A percentile compares a stretch with the other conserved stretches of the same genome.
Conservation (phyloP, 1,284 basidiomycete genomes). For the Sutorius eximius region DNA sequence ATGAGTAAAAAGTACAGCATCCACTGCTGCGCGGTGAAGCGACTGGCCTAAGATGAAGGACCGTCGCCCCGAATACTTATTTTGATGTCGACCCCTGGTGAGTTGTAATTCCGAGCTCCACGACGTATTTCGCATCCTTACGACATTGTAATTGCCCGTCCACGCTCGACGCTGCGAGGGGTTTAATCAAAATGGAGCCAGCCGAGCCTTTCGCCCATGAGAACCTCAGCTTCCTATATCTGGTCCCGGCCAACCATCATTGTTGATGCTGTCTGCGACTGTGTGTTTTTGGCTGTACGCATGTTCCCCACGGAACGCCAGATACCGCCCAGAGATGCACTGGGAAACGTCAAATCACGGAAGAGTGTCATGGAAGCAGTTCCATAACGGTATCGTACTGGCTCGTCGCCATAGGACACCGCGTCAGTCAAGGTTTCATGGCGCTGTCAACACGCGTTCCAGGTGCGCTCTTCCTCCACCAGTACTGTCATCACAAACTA, state of each 20-base stretch:
- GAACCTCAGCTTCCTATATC: slow-evolving; percentile 22
- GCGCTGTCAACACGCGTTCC: slow-evolving; percentile 33
- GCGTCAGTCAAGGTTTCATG: slow-evolving; percentile 37
- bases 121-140: slow-evolving; percentile 22
- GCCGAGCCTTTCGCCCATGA: slow-evolving; percentile 17
- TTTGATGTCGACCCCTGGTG: slow-evolving; percentile 9
- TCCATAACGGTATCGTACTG: slow-evolving; percentile 27
- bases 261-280: slow-evolving; percentile 3
- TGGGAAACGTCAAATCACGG: slow-evolving; percentile 29
- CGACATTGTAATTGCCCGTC: slow-evolving; percentile 14
- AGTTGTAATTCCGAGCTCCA: slow-evolving; percentile 20
- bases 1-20: slow-evolving; percentile 14
- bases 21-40: slow-evolving; percentile 12
- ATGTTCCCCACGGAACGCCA: slow-evolving; percentile 23
- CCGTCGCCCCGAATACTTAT: slow-evolving; percentile 11
- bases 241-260: slow-evolving; percentile 7
- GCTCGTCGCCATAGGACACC: slow-evolving; percentile 32
- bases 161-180: slow-evolving; percentile 15
- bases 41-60: slow-evolving; percentile 19
- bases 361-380: slow-evolving; percentile 27
- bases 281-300: slow-evolving; percentile 1
- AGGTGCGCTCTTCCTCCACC: slow-evolving; percentile 32
- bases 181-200: slow-evolving; percentile 6
- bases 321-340: slow-evolving; percentile 11
- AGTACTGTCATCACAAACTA: slow-evolving; percentile 16